These are phyloP conservation scores for Puccinia horiana DNA, from an alignment of 1,284 basidiomycete species.

Conservation along the genomic window DNA sequence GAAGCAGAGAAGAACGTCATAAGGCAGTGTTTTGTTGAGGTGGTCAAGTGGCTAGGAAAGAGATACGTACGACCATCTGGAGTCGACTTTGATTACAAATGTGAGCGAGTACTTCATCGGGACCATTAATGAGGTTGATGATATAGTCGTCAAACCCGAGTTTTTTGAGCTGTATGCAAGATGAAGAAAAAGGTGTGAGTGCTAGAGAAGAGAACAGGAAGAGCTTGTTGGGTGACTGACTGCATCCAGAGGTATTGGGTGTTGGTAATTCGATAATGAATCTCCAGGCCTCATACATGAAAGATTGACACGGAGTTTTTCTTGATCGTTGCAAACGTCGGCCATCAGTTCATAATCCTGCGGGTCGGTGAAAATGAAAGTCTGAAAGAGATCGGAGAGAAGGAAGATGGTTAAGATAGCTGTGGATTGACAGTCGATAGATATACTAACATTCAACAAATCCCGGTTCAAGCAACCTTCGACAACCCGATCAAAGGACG, in stretches of 20 bases:
- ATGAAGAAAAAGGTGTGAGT: not conserved
- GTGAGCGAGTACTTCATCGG: constrained; percentile 42
- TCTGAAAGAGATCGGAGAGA: constrained; percentile 4
- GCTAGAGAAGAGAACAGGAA: not conserved
- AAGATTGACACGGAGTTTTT: constrained; percentile 37
- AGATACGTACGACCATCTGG: constrained; percentile 26
- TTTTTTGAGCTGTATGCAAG: constrained; percentile 5
- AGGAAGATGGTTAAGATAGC: not conserved
- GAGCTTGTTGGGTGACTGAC: constrained; percentile 10
- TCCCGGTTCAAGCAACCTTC: constrained; percentile 33
- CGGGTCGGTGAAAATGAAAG: constrained; percentile 43
- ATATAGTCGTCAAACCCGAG: constrained; percentile 45
- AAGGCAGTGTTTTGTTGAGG: not conserved
- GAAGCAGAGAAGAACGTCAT: too few species aligned
- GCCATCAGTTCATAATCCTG: constrained; percentile 47
- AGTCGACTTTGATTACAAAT: constrained; percentile 32
- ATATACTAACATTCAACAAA: constrained; percentile 38
- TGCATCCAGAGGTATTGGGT: constrained; percentile 15
- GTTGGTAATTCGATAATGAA: constrained; percentile 20
- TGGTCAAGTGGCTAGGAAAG: not conserved
- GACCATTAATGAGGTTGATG: constrained; percentile 41
- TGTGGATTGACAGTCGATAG: not conserved
- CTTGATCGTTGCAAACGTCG: constrained; percentile 34
- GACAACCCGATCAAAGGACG: constrained; percentile 9
- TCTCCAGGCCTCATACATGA: constrained; percentile 41